phyloP scores from a whole-genome alignment of 2,329 filamentous ascomycete species.

The Macrophomina tecta region DNA sequence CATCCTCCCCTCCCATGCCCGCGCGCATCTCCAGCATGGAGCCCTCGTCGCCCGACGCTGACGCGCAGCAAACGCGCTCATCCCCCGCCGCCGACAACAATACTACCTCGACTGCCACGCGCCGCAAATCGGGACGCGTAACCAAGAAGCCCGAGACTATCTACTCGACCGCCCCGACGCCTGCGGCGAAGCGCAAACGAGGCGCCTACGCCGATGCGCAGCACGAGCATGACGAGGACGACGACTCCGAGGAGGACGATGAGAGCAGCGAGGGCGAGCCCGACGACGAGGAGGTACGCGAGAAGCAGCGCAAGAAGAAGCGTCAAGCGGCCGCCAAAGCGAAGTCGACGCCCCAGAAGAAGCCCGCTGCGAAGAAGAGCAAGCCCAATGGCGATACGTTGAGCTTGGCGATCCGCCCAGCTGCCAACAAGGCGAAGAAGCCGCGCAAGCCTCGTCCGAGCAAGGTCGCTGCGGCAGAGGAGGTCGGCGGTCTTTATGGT shows the following conservation, averaged over 20 bases:
- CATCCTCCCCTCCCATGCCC: slow-evolving; percentile 25
- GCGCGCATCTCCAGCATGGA: slow-evolving; percentile 31
- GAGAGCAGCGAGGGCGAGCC: slow-evolving; percentile 46
- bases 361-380: slow-evolving; percentile 58
- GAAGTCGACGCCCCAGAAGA: slow-evolving; percentile 36
- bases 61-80: slow-evolving; percentile 29
- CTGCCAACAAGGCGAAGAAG: slow-evolving; percentile 49
- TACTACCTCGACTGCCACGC: slow-evolving; percentile 34
- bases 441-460: slow-evolving; percentile 52
- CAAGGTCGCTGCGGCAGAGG: slow-evolving; percentile 58
- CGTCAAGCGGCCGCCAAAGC: slow-evolving; percentile 23
- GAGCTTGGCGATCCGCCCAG: slow-evolving; percentile 62
- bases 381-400: slow-evolving; percentile 59
- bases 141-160: slow-evolving; percentile 45
- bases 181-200: slow-evolving; percentile 46
- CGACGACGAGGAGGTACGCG: slow-evolving; percentile 46
- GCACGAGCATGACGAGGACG: slow-evolving; percentile 4
- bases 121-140: slow-evolving; percentile 51
- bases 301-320: slow-evolving; percentile 41
- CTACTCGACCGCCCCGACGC: slow-evolving; percentile 38
- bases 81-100: slow-evolving; percentile 23
- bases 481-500: slow-evolving; percentile 65
- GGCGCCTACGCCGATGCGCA: slow-evolving; percentile 37
- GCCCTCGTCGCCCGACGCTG: slow-evolving; percentile 29
- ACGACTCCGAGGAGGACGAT: slow-evolving; percentile 31